A percentile compares a stretch with the other conserved stretches of the same genome.
These are phyloP conservation scores for Chalaropsis ovoidea DNA, from an alignment of 2,329 filamentous ascomycete species.

Conservation along the genomic window DNA sequence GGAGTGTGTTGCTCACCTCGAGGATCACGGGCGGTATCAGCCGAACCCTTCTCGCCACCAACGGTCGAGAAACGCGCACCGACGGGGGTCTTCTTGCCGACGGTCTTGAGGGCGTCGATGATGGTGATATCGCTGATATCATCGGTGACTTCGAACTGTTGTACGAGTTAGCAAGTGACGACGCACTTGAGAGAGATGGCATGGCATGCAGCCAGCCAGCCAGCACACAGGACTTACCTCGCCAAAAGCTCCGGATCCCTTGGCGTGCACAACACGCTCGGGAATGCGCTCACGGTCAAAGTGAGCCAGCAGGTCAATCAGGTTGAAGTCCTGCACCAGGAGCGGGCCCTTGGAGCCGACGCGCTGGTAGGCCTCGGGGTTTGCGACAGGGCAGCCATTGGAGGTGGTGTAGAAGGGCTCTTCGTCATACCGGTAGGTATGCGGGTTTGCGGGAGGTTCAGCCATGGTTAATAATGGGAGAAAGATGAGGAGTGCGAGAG, in stretches of 20 bases:
- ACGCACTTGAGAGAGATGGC: too few relatives aligned
- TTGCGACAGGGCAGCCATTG: slow-evolving; percentile 48
- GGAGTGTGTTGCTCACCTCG: slow-evolving; percentile 40
- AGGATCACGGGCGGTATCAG: slow-evolving; percentile 62
- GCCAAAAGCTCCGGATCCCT: slow-evolving; percentile 47
- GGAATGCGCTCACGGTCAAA: slow-evolving; percentile 45
- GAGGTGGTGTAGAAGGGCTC: slow-evolving; percentile 50
- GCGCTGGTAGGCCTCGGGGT: slow-evolving; percentile 42
- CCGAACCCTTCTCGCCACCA: slow-evolving; percentile 60
- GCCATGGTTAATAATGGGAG: slow-evolving; percentile 3
- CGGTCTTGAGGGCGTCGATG: slow-evolving; percentile 44
- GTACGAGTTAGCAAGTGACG: neutral
- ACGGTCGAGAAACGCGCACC: slow-evolving; percentile 65
- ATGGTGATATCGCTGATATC: slow-evolving; percentile 46
- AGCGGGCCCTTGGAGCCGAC: slow-evolving; percentile 40
- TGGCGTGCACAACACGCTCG: slow-evolving; percentile 49
- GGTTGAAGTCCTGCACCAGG: slow-evolving; percentile 38
- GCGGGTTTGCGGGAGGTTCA: slow-evolving; percentile 8
- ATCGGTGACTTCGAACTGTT: slow-evolving; percentile 37
- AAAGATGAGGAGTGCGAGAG: neutral
- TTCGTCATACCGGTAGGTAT: slow-evolving; percentile 42
- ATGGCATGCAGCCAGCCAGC: too few relatives aligned
- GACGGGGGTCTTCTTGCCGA: slow-evolving; percentile 59
- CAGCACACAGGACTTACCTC: slow-evolving; percentile 28
- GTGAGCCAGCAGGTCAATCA: slow-evolving; percentile 51